Evolutionary conservation across 176 grass and related monocot genomes (phyloP), one percentile per base, ranked within the genome.

Genomic region (Hsuehochloa calcarea): DNA sequence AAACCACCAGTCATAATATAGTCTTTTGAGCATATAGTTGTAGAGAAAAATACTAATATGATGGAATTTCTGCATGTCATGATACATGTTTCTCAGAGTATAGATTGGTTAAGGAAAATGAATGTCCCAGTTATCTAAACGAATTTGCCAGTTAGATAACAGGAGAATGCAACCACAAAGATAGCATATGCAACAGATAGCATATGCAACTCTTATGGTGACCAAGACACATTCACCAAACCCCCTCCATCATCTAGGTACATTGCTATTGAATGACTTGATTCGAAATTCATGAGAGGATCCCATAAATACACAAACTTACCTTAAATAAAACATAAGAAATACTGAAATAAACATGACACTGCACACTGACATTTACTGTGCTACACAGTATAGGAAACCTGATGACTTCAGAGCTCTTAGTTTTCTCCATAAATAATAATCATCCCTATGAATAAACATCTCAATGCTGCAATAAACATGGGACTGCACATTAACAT

Each of bases 341-440:
- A 80, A 58, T 78, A 3, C 3, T 34, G 20, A 27, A 66, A 44
- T 27, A 80, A 80, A 20, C 44, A 80, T 46, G 23, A 50, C 13
- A 50, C 23, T 65, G 77, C 77, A 50, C 62, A 80, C 27, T 67
- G 27, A 16, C 27, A 51, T 63, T 79, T 79, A 64, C 59, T 79
- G 40, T 47, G 76, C 46, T 64, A 63, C 9, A 44, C 22, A 26
- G 58, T 40, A 64, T 5, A 12, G 26, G 38, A 64, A 63, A 78
- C 14, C 56, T 78, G 58, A 10, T 27, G 15, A 63, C 29, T 63
- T 45, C 39, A 78, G 39, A 78, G 23, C 62, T 10, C 6, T 5
- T 15, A 68, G 62, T 11, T 80, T 80, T 80, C 29, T 37, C 46
- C 19, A 2, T 67, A 80, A 37, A 46, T 64, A 78, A 64, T 62